A percentile compares a stretch with the other conserved stretches of the same genome.
These are phyloP conservation scores for Ceratobasidium sp. DNA, from an alignment of 1,284 basidiomycete genomes.

Conservation along the genomic window DNA sequence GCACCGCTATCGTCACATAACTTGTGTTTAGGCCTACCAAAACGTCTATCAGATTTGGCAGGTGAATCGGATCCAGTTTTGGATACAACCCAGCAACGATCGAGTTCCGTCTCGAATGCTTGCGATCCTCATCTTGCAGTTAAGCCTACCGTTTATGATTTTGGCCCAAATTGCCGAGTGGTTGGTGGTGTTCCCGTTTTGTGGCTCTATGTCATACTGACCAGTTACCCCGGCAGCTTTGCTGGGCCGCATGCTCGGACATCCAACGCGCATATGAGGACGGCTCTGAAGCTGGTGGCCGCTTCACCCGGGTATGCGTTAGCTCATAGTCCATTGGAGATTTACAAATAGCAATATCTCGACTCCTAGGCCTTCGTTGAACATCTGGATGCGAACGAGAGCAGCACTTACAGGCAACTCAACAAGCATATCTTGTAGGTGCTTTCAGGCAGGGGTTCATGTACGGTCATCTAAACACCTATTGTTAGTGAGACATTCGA, in stretches of 20 bases:
- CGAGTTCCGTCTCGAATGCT: neutral
- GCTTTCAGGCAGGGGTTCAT: no score
- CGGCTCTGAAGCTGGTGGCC: neutral
- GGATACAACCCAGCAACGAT: neutral
- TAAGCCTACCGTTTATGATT: neutral
- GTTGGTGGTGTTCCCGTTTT: neutral
- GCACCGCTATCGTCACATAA: neutral
- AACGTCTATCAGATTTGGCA: neutral
- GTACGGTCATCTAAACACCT: no score
- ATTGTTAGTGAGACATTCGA: neutral
- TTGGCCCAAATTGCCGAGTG: slow-evolving; percentile 1
- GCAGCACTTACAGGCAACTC: neutral
- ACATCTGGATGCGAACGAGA: neutral
- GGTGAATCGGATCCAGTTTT: neutral
- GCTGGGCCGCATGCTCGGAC: slow-evolving; percentile 31
- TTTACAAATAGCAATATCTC: neutral
- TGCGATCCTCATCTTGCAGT: neutral
- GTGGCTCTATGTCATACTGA: no score
- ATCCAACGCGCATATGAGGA: neutral
- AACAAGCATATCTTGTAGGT: slow-evolving; percentile 12
- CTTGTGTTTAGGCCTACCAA: neutral
- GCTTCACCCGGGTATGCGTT: neutral
- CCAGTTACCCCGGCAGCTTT: slow-evolving; percentile 3
- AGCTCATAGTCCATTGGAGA: no score
- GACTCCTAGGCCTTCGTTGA: slow-evolving; percentile 5